Base-by-base conservation (phyloP, 1,139 yeast species). In the Candida sp. region DNA sequence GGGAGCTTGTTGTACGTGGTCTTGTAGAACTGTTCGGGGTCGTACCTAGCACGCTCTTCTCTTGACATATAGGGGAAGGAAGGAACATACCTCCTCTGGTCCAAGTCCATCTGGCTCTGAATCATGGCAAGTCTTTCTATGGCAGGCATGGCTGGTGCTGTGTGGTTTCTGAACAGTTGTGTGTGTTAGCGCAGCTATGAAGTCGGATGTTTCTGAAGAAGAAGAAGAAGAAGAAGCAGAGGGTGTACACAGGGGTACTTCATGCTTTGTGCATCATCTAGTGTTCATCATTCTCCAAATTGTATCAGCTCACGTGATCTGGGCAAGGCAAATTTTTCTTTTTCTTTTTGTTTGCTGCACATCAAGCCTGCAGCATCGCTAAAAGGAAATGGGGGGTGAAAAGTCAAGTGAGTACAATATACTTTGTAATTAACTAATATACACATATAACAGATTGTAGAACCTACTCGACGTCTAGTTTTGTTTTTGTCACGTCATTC, bases 391-490 rank as follows among this genome's bases (percentile, higher is more conserved):
- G 17, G 17, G 2, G 17, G 17, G 17, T 17, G 17, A 17, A 17
- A 17, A 17, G 17, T 17, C 17, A 17, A 17, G 17, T 17, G 17
- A 17, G 17, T 17, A 17, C 17, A 17, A 17, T 17, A 17, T 17
- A 17, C 17, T 17, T 17, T 17, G 17, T 17, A 17, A 17, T 17
- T 17, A 17, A 17, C 17, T 17, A 17, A 17, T 17, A 17, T 17
- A 17, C 17, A 17, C 17, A 17, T 17, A 17, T 17, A 17, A 17
- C 17, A 75, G 63, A 22, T 75, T 63, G 58, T 84, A 85, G 45
- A 68, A 69, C 58, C 77, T 80, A 81, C 41, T 68, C 67, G 61
- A 84, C 77, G 32, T 54, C 54, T 42, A 80, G 66, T 17, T 17
- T 17, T 17, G 17, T 17, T 17, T 17, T 17, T 17, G 17, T 17